Conservation (phyloP, 495 filamentous ascomycete species). For the Penicillium pancosmium region DNA sequence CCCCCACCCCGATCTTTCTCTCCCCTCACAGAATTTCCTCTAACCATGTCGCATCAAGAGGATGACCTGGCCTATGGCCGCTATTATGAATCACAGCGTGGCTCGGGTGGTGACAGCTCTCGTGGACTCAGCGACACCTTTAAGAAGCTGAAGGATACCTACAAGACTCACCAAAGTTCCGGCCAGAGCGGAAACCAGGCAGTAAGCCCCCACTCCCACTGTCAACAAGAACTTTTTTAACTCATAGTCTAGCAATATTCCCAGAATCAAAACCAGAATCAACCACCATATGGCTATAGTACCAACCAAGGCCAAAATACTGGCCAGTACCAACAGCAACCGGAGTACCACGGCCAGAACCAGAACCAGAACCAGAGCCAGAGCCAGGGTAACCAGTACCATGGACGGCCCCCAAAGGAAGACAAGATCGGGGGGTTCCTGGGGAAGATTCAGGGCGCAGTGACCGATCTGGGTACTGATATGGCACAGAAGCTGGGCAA, state of each 20-base stretch:
- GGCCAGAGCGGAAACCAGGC: constrained; percentile 22
- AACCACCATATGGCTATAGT: constrained; percentile 18
- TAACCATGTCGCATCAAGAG: constrained; percentile 41
- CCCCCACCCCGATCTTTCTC: constrained; percentile 18
- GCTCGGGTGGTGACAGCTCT: constrained; percentile 36
- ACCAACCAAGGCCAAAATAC: constrained; percentile 3
- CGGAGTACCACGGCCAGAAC: constrained; percentile 22
- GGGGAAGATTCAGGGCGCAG: constrained; percentile 57
- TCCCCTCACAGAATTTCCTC: constrained; percentile 9
- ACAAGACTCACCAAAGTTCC: constrained; percentile 37
- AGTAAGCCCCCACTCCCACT: constrained; percentile 6
- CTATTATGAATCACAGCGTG: constrained; percentile 43
- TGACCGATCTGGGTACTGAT: constrained; percentile 53
- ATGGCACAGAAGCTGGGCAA: constrained; percentile 52
- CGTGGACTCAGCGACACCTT: constrained; percentile 59
- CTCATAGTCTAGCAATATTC: constrained; percentile 13
- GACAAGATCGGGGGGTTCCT: constrained; percentile 55
- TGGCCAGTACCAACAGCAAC: constrained; percentile 15
- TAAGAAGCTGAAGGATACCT: constrained; percentile 49
- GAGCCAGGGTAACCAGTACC: constrained; percentile 22
- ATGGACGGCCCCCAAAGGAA: constrained; percentile 40
- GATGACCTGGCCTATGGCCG: constrained; percentile 63
- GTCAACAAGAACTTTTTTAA: neutral
- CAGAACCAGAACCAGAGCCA: constrained; percentile 18
- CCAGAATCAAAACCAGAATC: constrained; percentile 21